Conservation (phyloP, 306 rosid genomes). For the Begonia fuchsioides region DNA sequence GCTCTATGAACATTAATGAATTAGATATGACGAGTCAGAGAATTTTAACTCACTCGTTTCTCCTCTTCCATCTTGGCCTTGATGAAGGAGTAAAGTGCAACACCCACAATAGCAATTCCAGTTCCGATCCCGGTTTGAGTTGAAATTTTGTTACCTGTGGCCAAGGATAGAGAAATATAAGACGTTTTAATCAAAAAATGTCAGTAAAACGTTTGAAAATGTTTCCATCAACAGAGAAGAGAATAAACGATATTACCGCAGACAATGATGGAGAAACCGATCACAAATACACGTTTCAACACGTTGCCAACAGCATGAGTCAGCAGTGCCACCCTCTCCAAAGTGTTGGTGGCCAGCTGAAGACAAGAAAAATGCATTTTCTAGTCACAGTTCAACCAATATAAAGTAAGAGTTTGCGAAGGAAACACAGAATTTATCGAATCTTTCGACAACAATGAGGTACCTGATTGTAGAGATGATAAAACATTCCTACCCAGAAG, state of each 20-base stretch:
- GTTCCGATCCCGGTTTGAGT: constrained; percentile 96
- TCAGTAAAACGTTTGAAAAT: too few relatives aligned
- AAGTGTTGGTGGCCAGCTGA: constrained; percentile 89
- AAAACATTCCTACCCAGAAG: constrained; percentile 92
- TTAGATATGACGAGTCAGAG: too few relatives aligned
- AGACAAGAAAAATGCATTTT: too few relatives aligned
- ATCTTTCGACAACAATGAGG: neutral
- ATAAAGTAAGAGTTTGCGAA: too few relatives aligned
- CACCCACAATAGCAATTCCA: constrained; percentile 85
- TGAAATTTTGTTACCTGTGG: constrained; percentile 78
- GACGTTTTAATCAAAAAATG: neutral
- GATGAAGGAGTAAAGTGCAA: constrained; percentile 66
- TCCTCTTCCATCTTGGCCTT: constrained; percentile 86
- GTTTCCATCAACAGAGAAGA: neutral
- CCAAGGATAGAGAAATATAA: neutral
- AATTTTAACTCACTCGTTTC: constrained; percentile 62
- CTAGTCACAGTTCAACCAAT: too few relatives aligned
- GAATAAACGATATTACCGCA: constrained; percentile 39
- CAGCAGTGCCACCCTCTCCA: constrained; percentile 97
- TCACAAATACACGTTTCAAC: constrained; percentile 90
- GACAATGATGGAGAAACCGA: constrained; percentile 67
- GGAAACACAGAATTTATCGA: too few relatives aligned
- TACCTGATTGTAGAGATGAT: constrained; percentile 97
- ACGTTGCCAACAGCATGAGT: constrained; percentile 97
- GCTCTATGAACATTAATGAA: too few relatives aligned